Base-by-base conservation (phyloP, 2,329 filamentous ascomycete genomes). In the Penicillium digitatum region DNA sequence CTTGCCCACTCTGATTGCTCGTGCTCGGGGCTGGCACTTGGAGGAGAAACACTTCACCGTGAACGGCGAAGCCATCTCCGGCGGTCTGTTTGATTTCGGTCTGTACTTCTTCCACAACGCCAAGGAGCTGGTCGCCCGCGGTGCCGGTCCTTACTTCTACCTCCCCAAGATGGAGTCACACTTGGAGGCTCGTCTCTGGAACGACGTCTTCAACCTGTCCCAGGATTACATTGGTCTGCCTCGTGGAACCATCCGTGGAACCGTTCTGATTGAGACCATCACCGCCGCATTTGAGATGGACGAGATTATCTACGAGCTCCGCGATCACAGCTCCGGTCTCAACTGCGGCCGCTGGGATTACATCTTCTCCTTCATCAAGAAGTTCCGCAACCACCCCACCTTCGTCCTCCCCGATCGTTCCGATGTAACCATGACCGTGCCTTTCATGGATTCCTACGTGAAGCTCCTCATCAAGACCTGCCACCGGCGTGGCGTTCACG, bases 321-420 rank as follows among this genome's bases (percentile, higher is more conserved):
- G 94, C 58, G 93, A 97, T 72, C 94, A 99, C 81, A 93, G 87
- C 74, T 88, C 93, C 7, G 94, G 94, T 45, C 85, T 99, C 70
- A 99, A 99, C 85, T 97, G 94, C 77, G 94, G 94, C 62, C 88
- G 94, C 65, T 99, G 94, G 94, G 94, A 99, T 74, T 99, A 99
- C 82, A 97, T 99, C 79, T 99, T 99, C 83, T 94, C 88, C 74
- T 90, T 93, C 71, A 97, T 99, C 82, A 99, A 99, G 84, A 96
- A 95, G 77, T 96, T 97, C 88, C 90, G 94, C 72, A 86, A 96
- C 70, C 94, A 96, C 81, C 81, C 89, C 68, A 87, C 87, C 78
- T 97, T 97, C 72, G 86, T 97, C 54, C 87, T 99, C 20, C 94
- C 94, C 27, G 93, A 99, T 75, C 89, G 94, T 59, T 87, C 87